phyloP scores from a whole-genome alignment of 73 alveolate genomes.

The Paramecium sonneborni region DNA sequence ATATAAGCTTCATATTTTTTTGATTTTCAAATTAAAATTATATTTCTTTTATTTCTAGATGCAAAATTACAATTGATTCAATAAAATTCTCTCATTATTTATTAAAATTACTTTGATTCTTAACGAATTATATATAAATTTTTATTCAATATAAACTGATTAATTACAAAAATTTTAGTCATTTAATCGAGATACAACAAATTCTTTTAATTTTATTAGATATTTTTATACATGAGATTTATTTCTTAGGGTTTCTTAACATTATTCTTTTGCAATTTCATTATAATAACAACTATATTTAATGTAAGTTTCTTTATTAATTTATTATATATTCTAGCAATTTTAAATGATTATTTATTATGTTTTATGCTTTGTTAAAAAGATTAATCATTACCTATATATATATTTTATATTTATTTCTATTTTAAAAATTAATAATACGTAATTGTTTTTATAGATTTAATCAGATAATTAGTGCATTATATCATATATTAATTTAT shows the following conservation, averaged over 20 bases:
- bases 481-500: no score
- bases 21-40: no score
- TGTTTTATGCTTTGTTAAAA: constrained; percentile 60
- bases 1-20: no score
- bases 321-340: not conserved
- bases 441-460: no score
- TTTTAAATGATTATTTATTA: constrained; percentile 25
- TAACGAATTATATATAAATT: no score
- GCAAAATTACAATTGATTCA: no score
- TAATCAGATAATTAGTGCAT: no score
- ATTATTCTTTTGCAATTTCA: constrained; percentile 60
- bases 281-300: constrained; percentile 74
- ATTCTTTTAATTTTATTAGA: constrained; percentile 75
- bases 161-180: constrained; percentile 73
- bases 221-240: no score
- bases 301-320: constrained; percentile 43
- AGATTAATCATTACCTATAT: constrained; percentile 76
- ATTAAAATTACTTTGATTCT: no score
- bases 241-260: constrained; percentile 60
- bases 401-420: constrained; percentile 11
- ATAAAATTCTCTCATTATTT: no score
- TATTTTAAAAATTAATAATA: no score
- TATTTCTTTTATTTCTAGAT: no score
- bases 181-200: constrained; percentile 76
- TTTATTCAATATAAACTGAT: constrained; percentile 62